A percentile compares a stretch with the other conserved stretches of the same genome.
Conservation (phyloP, 257 asterid species). For the Solanum pinnatisectum region DNA sequence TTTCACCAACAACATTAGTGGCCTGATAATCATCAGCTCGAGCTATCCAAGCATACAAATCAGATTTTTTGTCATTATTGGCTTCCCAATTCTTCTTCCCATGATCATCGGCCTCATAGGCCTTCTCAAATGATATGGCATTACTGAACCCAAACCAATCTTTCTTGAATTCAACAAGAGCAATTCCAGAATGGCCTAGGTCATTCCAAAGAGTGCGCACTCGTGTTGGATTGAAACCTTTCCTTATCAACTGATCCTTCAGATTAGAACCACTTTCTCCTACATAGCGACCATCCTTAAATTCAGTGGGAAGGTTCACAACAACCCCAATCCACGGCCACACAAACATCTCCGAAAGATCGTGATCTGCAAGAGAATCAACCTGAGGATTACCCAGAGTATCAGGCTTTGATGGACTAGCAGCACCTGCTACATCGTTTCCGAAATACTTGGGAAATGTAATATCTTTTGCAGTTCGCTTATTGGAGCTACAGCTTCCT, state of each 20-base stretch:
- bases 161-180: slow-evolving; percentile 69
- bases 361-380: slow-evolving; percentile 41
- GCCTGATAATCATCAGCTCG: slow-evolving; percentile 71
- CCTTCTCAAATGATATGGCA: slow-evolving; percentile 77
- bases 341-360: slow-evolving; percentile 67
- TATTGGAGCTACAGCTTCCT: slow-evolving; percentile 39
- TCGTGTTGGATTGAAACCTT: slow-evolving; percentile 66
- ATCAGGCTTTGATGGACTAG: slow-evolving; percentile 35
- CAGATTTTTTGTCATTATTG: slow-evolving; percentile 24
- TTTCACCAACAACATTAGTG: slow-evolving; percentile 51
- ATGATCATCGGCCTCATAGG: slow-evolving; percentile 50
- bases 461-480: slow-evolving; percentile 46
- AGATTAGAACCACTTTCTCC: slow-evolving; percentile 80
- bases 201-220: slow-evolving; percentile 74
- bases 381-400: slow-evolving; percentile 18
- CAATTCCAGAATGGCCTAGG: slow-evolving; percentile 74
- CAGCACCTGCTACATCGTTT: slow-evolving; percentile 23
- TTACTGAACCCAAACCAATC: slow-evolving; percentile 77
- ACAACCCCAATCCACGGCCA: slow-evolving; percentile 94
- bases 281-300: slow-evolving; percentile 50
- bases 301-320: slow-evolving; percentile 47
- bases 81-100: slow-evolving; percentile 65
- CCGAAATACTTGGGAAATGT: slow-evolving; percentile 60
- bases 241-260: slow-evolving; percentile 42
- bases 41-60: slow-evolving; percentile 83